phyloP scores from a whole-genome alignment of 202 grass and related monocot species.

The Panicum virgatum region DNA sequence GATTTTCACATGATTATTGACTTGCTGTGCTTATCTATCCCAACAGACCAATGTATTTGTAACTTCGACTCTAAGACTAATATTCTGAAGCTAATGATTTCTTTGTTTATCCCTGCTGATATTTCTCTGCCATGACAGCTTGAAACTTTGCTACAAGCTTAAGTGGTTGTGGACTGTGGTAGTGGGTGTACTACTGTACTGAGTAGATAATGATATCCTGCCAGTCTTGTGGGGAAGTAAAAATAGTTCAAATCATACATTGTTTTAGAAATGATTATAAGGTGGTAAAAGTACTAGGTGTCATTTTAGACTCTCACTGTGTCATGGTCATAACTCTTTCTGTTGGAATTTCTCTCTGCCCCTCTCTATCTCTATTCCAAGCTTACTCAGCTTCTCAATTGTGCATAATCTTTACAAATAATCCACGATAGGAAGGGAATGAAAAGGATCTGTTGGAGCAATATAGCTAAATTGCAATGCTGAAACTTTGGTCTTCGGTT shows the following conservation, averaged over 20 bases:
- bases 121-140: background rate
- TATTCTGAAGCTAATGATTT: background rate
- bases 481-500: background rate
- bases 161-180: background rate
- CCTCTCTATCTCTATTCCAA: background rate
- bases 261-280: slow-evolving; percentile 18
- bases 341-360: background rate
- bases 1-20: background rate
- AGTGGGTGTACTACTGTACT: background rate
- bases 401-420: background rate
- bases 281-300: background rate
- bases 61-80: background rate
- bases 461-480: background rate
- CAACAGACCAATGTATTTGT: background rate
- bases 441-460: background rate
- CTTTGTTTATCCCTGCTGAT: background rate
- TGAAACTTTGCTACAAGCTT: background rate
- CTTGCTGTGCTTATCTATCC: background rate
- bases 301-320: background rate
- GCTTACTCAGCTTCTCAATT: background rate
- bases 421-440: background rate
- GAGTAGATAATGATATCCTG: background rate
- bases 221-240: background rate
- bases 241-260: background rate
- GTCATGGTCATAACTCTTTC: background rate